A percentile compares a stretch with the other conserved stretches of the same genome.
These are phyloP conservation scores for Neofusicoccum ribis DNA, from an alignment of 2,329 filamentous ascomycete genomes.

Conservation along the genomic window DNA sequence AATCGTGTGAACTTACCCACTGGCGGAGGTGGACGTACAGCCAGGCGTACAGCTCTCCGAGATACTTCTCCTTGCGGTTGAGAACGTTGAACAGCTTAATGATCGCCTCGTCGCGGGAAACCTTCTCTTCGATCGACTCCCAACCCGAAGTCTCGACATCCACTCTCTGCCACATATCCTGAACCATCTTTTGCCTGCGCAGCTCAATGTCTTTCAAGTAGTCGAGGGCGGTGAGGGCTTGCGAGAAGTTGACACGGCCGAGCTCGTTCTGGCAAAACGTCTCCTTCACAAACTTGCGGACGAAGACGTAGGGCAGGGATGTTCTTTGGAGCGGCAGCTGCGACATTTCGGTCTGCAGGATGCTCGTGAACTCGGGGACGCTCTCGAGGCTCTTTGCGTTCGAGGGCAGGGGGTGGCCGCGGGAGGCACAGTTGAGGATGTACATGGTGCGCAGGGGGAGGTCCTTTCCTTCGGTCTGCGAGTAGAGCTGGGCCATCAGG, in stretches of 20 bases:
- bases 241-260: constrained; percentile 63
- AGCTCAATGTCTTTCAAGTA: constrained; percentile 65
- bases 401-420: constrained; percentile 39
- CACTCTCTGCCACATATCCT: constrained; percentile 45
- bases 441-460: constrained; percentile 69
- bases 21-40: constrained; percentile 63
- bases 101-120: constrained; percentile 52
- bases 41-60: constrained; percentile 52
- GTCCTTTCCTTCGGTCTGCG: constrained; percentile 62
- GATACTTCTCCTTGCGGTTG: constrained; percentile 12
- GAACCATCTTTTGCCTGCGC: constrained; percentile 50
- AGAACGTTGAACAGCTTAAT: constrained; percentile 16
- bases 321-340: constrained; percentile 61
- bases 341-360: constrained; percentile 58
- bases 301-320: constrained; percentile 63
- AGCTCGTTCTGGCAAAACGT: constrained; percentile 41
- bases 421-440: constrained; percentile 62
- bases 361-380: constrained; percentile 49
- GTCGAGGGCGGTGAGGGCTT: constrained; percentile 65
- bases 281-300: constrained; percentile 59
- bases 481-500: constrained; percentile 55
- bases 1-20: constrained; percentile 54
- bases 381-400: constrained; percentile 43
- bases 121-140: constrained; percentile 44
- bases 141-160: constrained; percentile 11